These are phyloP conservation scores for Eucalyptus paniculata DNA, from an alignment of 345 rosid species.

Conservation along the genomic window DNA sequence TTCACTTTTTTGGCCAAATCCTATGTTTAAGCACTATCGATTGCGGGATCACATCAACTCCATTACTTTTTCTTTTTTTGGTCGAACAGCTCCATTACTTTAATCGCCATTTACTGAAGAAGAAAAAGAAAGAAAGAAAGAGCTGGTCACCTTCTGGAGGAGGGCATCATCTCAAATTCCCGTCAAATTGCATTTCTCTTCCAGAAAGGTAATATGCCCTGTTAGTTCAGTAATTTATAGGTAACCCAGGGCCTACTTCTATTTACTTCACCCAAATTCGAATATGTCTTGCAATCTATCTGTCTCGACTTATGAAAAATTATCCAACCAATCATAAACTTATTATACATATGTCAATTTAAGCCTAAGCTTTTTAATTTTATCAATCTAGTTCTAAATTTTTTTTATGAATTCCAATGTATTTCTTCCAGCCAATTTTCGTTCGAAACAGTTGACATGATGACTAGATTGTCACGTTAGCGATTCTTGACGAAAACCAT, in stretches of 20 bases:
- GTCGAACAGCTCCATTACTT: neutral
- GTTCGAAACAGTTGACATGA: rapidly evolving
- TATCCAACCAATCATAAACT: rapidly evolving
- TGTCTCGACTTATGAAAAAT: neutral
- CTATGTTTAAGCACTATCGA: neutral
- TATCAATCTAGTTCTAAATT: neutral
- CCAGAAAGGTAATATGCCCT: neutral
- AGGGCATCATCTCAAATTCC: neutral
- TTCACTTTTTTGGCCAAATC: neutral
- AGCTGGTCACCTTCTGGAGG: neutral
- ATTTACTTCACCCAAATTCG: neutral
- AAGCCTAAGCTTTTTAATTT: rapidly evolving
- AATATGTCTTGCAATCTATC: neutral
- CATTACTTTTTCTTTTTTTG: neutral
- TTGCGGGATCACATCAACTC: neutral
- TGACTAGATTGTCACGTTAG: neutral
- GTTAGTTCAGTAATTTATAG: neutral
- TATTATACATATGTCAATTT: neutral
- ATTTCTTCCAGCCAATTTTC: rapidly evolving
- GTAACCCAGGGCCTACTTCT: neutral
- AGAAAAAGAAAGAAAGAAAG: too few relatives aligned
- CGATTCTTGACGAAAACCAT: rapidly evolving
- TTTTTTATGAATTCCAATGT: neutral
- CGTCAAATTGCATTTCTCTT: neutral
- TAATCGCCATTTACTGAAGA: neutral